Conservation (phyloP, 164 flowering plant species). For the Pachysandra terminalis region DNA sequence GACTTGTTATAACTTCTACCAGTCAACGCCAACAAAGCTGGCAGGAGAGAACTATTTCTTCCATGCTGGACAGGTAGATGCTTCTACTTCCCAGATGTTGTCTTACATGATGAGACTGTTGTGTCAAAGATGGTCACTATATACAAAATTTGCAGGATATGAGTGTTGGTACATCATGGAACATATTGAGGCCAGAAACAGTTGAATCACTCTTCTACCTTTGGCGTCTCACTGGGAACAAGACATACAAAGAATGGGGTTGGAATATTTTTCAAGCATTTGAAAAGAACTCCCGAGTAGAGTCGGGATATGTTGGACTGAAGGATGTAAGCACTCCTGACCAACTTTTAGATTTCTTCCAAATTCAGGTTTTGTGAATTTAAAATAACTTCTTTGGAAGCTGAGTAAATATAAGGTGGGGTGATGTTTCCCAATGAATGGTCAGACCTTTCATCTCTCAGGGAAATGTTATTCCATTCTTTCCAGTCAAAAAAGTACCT, state of each 20-base stretch:
- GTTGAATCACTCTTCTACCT: slow-evolving; percentile 95
- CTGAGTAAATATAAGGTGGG: too few relatives aligned
- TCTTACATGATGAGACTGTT: neutral
- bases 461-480: neutral
- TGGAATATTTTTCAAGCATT: slow-evolving; percentile 99
- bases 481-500: neutral
- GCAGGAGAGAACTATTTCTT: slow-evolving; percentile 98
- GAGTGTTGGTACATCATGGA: slow-evolving; percentile 98
- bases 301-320: slow-evolving; percentile 94
- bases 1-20: slow-evolving; percentile 98
- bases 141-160: slow-evolving; percentile 58
- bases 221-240: slow-evolving; percentile 95
- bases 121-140: neutral
- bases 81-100: neutral
- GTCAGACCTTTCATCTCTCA: neutral
- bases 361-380: neutral
- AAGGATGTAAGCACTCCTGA: slow-evolving; percentile 71
- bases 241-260: slow-evolving; percentile 98
- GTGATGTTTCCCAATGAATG: too few relatives aligned
- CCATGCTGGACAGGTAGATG: slow-evolving; percentile 62
- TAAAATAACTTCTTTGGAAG: too few relatives aligned
- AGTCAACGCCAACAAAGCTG: slow-evolving; percentile 92
- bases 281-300: slow-evolving; percentile 88
- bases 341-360: neutral
- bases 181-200: slow-evolving; percentile 97